Base-by-base conservation (phyloP, 148 eudicot genomes). In the Nepenthes mirabilis region DNA sequence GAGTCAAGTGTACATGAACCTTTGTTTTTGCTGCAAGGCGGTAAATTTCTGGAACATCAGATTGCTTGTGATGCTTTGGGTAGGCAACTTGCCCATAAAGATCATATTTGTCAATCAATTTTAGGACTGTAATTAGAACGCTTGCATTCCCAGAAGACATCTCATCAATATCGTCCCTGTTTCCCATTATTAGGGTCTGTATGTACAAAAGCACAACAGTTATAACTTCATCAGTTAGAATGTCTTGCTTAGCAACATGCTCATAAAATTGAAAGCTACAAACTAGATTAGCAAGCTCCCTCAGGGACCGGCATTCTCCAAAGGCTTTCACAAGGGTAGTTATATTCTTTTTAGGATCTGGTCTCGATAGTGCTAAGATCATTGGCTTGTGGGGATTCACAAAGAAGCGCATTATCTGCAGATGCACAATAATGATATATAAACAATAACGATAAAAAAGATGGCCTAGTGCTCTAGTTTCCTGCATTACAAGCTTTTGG, bases 341-440 rank as follows among this genome's bases (percentile, higher is more conserved):
- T n/a, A 86, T 65, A 59, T 86, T 86, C 74, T 86, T 86, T 60
- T 86, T 86, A 1, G 88, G 93, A 69, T 86, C 93, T 1, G 93
- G 93, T 65, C 88, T 80, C 47, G 93, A 86, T 57, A 86, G 67
- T 5, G 93, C 88, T 58, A 86, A 66, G 52, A 86, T 80, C 86
- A 86, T 86, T 50, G 93, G 93, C 64, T 86, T 86, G 56, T 86
- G 93, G 8, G 93, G 93, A 75, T 86, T 86, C 47, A 83, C 76
- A 64, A 86, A 65, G 70, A 80, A 83, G 14, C 86, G 82, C 93
- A 86, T 73, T 57, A 86, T 84, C 93, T 86, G 67, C 54, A 62
- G 45, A 60, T 50, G 59, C 43, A 53, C 33, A 49, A 34, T 13
- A 55, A 50, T 37, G 35, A 35, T 57, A 11, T 1, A 49, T 4